phyloP scores from a whole-genome alignment of 1,284 basidiomycete species.

The Bjerkandera adusta region DNA sequence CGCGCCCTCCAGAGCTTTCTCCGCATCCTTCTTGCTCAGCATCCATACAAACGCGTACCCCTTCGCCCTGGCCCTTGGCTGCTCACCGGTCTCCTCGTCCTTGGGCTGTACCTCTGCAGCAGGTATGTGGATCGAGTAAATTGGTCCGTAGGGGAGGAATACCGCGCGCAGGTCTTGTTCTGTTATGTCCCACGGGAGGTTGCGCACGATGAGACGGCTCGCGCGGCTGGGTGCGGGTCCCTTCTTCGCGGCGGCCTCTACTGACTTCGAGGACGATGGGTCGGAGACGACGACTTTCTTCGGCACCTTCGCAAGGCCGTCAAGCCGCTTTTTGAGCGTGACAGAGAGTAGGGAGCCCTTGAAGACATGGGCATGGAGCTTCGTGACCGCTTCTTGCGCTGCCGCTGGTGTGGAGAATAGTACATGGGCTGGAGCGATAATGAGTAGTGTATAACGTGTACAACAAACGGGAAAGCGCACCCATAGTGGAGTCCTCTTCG shows the following conservation, averaged over 20 bases:
- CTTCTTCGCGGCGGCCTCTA: conserved; percentile 28
- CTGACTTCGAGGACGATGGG: conserved; percentile 16
- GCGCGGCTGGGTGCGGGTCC: conserved; percentile 59
- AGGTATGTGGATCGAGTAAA: conserved; percentile 86
- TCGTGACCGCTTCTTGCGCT: conserved; percentile 74
- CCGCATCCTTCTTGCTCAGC: conserved; percentile 83
- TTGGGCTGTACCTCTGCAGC: conserved; percentile 30
- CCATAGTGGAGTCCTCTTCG: conserved; percentile 39
- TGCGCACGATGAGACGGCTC: conserved; percentile 89
- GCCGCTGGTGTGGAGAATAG: conserved; percentile 73
- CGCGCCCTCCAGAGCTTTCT: conserved; percentile 78
- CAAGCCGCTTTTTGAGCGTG: conserved; percentile 88
- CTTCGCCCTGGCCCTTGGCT: conserved; percentile 46
- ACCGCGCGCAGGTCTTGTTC: conserved; percentile 85
- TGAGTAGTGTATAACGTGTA: not conserved
- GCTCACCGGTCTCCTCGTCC: conserved; percentile 24
- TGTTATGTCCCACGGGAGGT: conserved; percentile 81
- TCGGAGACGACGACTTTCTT: conserved; percentile 19
- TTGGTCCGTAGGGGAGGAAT: conserved; percentile 88
- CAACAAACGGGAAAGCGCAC: conserved; percentile 20
- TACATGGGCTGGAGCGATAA: conserved; percentile 63
- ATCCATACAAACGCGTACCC: conserved; percentile 99
- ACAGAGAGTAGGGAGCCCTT: conserved; percentile 87
- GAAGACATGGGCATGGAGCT: conserved; percentile 93
- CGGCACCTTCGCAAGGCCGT: conserved; percentile 57